Conservation (phyloP, 108 stramenopile genomes). For the Discostella pseudostelligera region DNA sequence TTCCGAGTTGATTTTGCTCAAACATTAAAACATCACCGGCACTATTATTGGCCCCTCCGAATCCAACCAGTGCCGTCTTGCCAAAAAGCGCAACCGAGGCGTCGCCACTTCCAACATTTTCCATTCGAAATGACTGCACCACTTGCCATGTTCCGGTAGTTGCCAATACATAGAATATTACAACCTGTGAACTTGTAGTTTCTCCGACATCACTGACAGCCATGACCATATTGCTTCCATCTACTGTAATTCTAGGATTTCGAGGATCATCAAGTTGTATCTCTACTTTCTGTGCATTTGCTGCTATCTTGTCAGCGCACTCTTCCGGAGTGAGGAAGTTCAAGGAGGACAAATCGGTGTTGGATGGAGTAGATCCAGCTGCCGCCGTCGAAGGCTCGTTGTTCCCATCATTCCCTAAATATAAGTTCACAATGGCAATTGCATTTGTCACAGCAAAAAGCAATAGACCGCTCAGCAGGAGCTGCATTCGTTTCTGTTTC, state of each 20-base stretch:
- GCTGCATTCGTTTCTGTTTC: too few relatives aligned
- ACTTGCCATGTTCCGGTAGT: not conserved
- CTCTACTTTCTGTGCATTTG: not conserved
- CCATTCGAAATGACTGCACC: not conserved
- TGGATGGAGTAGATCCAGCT: not conserved
- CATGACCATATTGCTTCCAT: not conserved
- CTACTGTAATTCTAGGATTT: not conserved
- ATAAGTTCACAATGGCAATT: too few relatives aligned
- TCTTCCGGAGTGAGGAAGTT: not conserved
- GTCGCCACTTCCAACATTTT: not conserved
- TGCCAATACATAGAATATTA: not conserved
- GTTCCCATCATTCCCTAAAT: too few relatives aligned
- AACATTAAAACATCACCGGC: not conserved
- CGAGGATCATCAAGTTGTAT: not conserved
- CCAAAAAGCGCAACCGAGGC: not conserved
- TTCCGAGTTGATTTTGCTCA: not conserved
- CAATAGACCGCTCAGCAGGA: too few relatives aligned
- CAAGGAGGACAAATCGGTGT: not conserved
- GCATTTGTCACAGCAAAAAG: too few relatives aligned
- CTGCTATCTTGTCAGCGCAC: not conserved
- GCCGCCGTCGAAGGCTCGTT: not conserved
- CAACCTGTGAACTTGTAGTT: not conserved
- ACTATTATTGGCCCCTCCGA: not conserved
- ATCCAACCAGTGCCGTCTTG: not conserved
- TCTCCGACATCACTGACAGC: not conserved